A percentile compares a stretch with the other conserved stretches of the same genome.
Conservation (phyloP, 2,329 filamentous ascomycete species). For the Onygenales sp. region DNA sequence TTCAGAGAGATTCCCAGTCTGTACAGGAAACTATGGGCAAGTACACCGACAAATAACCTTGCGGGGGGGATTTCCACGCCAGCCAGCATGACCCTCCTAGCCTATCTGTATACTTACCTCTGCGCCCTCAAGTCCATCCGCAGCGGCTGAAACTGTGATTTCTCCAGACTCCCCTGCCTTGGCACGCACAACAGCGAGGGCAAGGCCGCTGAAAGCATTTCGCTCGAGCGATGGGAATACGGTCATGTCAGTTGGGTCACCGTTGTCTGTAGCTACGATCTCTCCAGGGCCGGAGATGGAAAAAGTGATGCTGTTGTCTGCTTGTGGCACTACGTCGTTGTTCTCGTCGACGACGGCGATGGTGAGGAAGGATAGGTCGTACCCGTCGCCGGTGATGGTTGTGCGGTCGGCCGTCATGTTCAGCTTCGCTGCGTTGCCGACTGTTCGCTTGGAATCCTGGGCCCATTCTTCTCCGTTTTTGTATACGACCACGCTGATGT, state of each 20-base stretch:
- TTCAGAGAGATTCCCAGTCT: too few relatives aligned
- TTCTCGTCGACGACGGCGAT: conserved; percentile 36
- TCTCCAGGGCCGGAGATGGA: conserved; percentile 34
- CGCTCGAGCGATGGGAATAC: conserved; percentile 32
- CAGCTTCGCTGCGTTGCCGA: conserved; percentile 31
- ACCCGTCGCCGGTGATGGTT: conserved; percentile 17
- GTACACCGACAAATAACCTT: too few relatives aligned
- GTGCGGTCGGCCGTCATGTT: conserved; percentile 33
- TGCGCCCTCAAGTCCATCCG: too few relatives aligned
- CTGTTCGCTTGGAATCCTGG: conserved; percentile 31
- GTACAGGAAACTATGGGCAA: too few relatives aligned
- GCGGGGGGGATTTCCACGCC: too few relatives aligned
- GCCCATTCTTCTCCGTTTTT: conserved; percentile 42
- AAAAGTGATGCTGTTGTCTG: conserved; percentile 36
- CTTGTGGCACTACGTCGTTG: conserved; percentile 36
- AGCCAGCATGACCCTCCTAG: too few relatives aligned
- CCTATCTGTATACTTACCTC: too few relatives aligned
- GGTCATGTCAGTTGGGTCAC: conserved; percentile 38
- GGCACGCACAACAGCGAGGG: too few relatives aligned
- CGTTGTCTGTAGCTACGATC: conserved; percentile 45
- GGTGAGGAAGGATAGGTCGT: conserved; percentile 39
- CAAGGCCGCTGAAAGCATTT: conserved; percentile 32
- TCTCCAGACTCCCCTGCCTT: too few relatives aligned
- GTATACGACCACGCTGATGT: conserved; percentile 40
- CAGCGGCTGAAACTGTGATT: too few relatives aligned